phyloP scores from a whole-genome alignment of 1,284 basidiomycete species.

The Hymenochaete sp. region DNA sequence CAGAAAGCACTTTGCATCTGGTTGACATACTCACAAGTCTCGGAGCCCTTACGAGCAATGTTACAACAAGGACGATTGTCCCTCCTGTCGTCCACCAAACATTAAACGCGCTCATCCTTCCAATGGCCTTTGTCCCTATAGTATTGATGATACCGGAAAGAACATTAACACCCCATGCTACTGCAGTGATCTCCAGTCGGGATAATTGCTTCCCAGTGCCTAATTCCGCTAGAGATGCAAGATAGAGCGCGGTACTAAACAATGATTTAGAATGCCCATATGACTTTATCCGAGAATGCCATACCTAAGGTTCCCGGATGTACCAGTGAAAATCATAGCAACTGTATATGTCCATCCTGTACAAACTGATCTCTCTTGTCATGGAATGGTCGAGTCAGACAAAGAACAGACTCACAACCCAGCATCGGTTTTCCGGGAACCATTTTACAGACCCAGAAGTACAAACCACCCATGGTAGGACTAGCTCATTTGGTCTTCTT shows the following conservation, averaged over 20 bases:
- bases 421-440: conserved; percentile 46
- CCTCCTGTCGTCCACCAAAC: conserved; percentile 58
- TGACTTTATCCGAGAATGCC: neutral
- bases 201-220: conserved; percentile 37
- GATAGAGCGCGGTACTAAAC: conserved; percentile 41
- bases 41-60: conserved; percentile 47
- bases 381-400: conserved; percentile 6
- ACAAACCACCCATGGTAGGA: conserved; percentile 50
- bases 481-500: no score
- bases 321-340: conserved; percentile 53
- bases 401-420: conserved; percentile 35
- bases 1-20: neutral
- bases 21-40: conserved; percentile 32
- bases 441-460: conserved; percentile 61
- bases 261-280: neutral
- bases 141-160: conserved; percentile 46
- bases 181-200: conserved; percentile 42
- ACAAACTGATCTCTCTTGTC: conserved; percentile 28
- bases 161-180: conserved; percentile 53
- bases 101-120: conserved; percentile 46
- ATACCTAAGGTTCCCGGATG: conserved; percentile 50
- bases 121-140: conserved; percentile 49
- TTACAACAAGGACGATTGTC: conserved; percentile 48
- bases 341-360: conserved; percentile 57
- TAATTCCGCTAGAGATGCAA: conserved; percentile 47